Percentiles rank a stretch among this genome's conserved stretches.
Conservation (phyloP, 2,329 filamentous ascomycete species). For the Furcasterigmium furcatum region DNA sequence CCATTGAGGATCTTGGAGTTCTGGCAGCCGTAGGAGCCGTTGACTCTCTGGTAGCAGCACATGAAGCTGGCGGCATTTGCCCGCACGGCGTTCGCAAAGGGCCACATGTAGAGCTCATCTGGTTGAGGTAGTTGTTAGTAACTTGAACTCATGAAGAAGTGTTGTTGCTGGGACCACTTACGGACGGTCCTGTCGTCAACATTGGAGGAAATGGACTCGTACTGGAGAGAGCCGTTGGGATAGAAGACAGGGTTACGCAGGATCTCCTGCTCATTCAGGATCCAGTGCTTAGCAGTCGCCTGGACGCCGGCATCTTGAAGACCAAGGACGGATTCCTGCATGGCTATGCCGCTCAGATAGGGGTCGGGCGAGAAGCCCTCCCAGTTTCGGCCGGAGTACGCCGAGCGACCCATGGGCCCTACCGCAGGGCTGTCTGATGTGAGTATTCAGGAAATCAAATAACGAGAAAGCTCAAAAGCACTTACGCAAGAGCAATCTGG, state of each 20-base stretch:
- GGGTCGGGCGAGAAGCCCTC: conserved; percentile 52
- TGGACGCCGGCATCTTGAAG: conserved; percentile 25
- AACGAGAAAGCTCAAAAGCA: background rate
- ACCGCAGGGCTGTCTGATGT: conserved; percentile 68
- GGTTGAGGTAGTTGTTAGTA: conserved; percentile 30
- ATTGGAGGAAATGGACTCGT: conserved; percentile 49
- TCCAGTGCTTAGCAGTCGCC: conserved; percentile 59
- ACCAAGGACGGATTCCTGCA: conserved; percentile 45
- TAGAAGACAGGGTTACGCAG: conserved; percentile 47
- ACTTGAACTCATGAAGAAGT: conserved; percentile 52
- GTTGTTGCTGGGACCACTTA: background rate
- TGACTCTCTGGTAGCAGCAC: conserved; percentile 67
- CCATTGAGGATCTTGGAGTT: conserved; percentile 67
- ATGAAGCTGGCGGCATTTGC: conserved; percentile 55
- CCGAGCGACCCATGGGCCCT: conserved; percentile 59
- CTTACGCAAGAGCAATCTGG: conserved; percentile 25
- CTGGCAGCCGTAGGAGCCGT: conserved; percentile 67
- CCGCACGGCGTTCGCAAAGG: conserved; percentile 63
- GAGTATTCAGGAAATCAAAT: background rate
- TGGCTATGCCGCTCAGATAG: conserved; percentile 49
- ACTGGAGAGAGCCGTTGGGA: conserved; percentile 35
- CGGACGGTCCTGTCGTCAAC: conserved; percentile 57
- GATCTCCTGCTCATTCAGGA: conserved; percentile 72
- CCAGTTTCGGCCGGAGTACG: conserved; percentile 62
- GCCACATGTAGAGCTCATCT: conserved; percentile 36